phyloP scores from a whole-genome alignment of 2,329 filamentous ascomycete genomes.

The Aspergillus sp. region DNA sequence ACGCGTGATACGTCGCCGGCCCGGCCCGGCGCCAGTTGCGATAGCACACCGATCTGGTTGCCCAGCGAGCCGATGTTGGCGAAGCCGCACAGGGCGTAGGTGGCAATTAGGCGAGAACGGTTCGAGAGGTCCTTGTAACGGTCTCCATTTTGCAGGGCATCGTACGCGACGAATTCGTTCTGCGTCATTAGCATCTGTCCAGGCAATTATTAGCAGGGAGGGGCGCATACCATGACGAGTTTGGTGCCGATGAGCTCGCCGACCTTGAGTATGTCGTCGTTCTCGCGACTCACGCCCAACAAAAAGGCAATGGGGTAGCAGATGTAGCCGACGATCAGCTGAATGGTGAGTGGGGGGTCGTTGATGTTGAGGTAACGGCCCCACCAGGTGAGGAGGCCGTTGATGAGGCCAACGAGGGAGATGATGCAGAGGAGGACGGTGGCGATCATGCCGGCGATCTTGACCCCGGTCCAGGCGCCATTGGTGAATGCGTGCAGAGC shows the following conservation, averaged over 20 bases:
- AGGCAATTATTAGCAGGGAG: background rate
- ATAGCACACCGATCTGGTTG: conserved; percentile 84
- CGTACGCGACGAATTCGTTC: conserved; percentile 79
- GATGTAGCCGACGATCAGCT: conserved; percentile 73
- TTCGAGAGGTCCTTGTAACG: conserved; percentile 60
- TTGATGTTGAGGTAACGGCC: conserved; percentile 73
- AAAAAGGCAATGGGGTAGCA: conserved; percentile 77
- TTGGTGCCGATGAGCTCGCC: conserved; percentile 79
- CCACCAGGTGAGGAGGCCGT: conserved; percentile 81
- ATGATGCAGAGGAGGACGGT: conserved; percentile 81
- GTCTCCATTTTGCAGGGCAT: conserved; percentile 50
- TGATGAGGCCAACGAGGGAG: conserved; percentile 68
- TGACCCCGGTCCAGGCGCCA: conserved; percentile 80
- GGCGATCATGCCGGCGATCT: conserved; percentile 80
- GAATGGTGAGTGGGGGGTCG: conserved; percentile 66
- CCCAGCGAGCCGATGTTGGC: conserved; percentile 86
- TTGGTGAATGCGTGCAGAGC: conserved; percentile 80
- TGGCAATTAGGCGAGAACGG: conserved; percentile 76
- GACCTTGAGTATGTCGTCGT: conserved; percentile 65
- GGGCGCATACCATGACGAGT: conserved; percentile 62
- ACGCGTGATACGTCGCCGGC: conserved; percentile 72
- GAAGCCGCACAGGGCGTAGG: conserved; percentile 77
- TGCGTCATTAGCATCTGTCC: conserved; percentile 17
- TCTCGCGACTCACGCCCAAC: conserved; percentile 67
- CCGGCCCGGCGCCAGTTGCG: conserved; percentile 73